Conservation (phyloP, 2,329 filamentous ascomycete species). For the Sporothrix brasiliensis region DNA sequence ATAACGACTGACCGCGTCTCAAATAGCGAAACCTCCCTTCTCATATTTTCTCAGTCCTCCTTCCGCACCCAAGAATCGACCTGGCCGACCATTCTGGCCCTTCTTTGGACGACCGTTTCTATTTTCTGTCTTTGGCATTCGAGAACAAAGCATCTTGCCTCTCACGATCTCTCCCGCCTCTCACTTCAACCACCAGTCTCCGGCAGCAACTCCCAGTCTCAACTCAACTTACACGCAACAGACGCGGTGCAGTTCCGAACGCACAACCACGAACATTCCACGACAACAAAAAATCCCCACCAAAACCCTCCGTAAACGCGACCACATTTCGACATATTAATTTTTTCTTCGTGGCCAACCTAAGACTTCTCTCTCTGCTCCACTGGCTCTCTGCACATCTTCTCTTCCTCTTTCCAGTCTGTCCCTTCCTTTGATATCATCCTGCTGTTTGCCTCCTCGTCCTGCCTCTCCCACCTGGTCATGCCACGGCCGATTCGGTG, state of each 20-base stretch:
- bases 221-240: conserved; percentile 23
- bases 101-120: conserved; percentile 28
- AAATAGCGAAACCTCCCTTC: conserved; percentile 34
- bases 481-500: conserved; percentile 29
- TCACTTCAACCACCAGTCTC: background rate
- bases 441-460: background rate
- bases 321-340: conserved; percentile 10
- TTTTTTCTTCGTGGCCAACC: conserved; percentile 19
- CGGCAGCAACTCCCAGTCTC: background rate
- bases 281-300: conserved; percentile 31
- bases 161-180: conserved; percentile 13
- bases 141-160: conserved; percentile 12
- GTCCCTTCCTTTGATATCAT: background rate
- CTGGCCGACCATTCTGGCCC: conserved; percentile 19
- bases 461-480: conserved; percentile 21
- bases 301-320: conserved; percentile 24
- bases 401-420: no score
- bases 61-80: conserved; percentile 23
- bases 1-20: conserved; percentile 36
- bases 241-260: conserved; percentile 26
- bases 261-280: conserved; percentile 30
- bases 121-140: conserved; percentile 19
- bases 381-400: background rate
- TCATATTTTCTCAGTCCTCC: conserved; percentile 27
- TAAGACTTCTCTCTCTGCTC: background rate